Conservation (phyloP, 2,329 filamentous ascomycete genomes). For the Aspergillus japonicus region DNA sequence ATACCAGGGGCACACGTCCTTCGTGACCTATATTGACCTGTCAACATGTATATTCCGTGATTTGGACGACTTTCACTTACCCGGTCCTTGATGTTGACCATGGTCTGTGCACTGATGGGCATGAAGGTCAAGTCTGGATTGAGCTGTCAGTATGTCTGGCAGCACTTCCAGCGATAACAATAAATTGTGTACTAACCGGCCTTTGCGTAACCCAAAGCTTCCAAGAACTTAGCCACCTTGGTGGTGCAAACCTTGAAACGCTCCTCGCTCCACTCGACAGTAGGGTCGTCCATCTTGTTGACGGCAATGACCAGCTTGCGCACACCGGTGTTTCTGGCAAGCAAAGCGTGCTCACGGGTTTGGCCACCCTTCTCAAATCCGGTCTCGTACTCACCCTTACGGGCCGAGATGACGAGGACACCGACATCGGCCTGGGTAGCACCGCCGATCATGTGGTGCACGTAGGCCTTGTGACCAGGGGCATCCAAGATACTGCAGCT, state of each 20-base stretch:
- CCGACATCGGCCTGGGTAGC: slow-evolving; percentile 92
- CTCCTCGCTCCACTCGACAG: slow-evolving; percentile 91
- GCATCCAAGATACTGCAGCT: slow-evolving; percentile 96
- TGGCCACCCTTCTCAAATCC: slow-evolving; percentile 96
- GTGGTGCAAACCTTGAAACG: slow-evolving; percentile 90
- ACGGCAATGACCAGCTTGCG: slow-evolving; percentile 93
- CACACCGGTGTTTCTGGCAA: slow-evolving; percentile 97
- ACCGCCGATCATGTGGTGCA: slow-evolving; percentile 97
- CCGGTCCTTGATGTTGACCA: slow-evolving; percentile 82
- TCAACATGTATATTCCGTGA: neutral
- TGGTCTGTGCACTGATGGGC: slow-evolving; percentile 89
- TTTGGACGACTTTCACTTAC: slow-evolving; percentile 22
- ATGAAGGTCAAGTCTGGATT: slow-evolving; percentile 78
- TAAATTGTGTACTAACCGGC: slow-evolving; percentile 38
- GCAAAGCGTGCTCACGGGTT: slow-evolving; percentile 94
- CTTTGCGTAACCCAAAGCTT: slow-evolving; percentile 94
- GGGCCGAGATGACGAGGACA: slow-evolving; percentile 90
- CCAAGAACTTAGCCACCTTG: slow-evolving; percentile 84
- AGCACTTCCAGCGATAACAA: no score
- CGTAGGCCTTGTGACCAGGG: slow-evolving; percentile 95
- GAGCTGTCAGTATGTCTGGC: neutral
- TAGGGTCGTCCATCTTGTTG: slow-evolving; percentile 99
- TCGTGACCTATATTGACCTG: slow-evolving; percentile 53
- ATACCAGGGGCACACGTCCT: slow-evolving; percentile 77
- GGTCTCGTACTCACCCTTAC: slow-evolving; percentile 98